Conservation (phyloP, 179 eudicot genomes). For the Nepenthes alata region DNA sequence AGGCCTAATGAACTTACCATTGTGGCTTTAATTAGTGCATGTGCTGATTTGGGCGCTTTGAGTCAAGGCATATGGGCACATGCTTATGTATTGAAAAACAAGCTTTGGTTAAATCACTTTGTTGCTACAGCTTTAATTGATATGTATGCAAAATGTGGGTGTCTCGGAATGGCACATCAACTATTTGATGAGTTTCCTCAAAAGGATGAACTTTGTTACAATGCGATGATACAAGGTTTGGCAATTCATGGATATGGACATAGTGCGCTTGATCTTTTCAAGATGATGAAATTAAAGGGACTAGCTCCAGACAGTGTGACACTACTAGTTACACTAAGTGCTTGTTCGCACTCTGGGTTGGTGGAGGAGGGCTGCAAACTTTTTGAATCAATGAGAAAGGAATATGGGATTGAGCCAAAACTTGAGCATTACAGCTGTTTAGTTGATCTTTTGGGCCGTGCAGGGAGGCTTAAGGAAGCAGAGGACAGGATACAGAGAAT, state of each 20-base stretch:
- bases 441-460: slow-evolving; percentile 35
- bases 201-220: slow-evolving; percentile 26
- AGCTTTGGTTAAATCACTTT: slow-evolving; percentile 20
- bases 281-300: slow-evolving; percentile 21
- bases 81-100: slow-evolving; percentile 16
- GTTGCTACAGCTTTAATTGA: slow-evolving; percentile 23
- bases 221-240: slow-evolving; percentile 32
- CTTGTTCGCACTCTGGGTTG: slow-evolving; percentile 37
- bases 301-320: slow-evolving; percentile 30
- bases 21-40: slow-evolving; percentile 28
- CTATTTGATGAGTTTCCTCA: slow-evolving; percentile 22
- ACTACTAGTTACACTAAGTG: slow-evolving; percentile 23
- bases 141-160: slow-evolving; percentile 32
- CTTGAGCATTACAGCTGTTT: slow-evolving; percentile 36
- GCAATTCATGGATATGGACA: slow-evolving; percentile 30
- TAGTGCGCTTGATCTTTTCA: slow-evolving; percentile 20
- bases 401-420: slow-evolving; percentile 22
- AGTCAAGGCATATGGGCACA: slow-evolving; percentile 35
- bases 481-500: slow-evolving; percentile 14
- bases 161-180: slow-evolving; percentile 16
- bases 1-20: slow-evolving; percentile 29
- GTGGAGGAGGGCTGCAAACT: slow-evolving; percentile 21
- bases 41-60: slow-evolving; percentile 33
- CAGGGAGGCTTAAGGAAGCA: slow-evolving; percentile 32
- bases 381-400: slow-evolving; percentile 25